phyloP scores from a whole-genome alignment of 257 asterid species.

The Paraleonurus japonicus region DNA sequence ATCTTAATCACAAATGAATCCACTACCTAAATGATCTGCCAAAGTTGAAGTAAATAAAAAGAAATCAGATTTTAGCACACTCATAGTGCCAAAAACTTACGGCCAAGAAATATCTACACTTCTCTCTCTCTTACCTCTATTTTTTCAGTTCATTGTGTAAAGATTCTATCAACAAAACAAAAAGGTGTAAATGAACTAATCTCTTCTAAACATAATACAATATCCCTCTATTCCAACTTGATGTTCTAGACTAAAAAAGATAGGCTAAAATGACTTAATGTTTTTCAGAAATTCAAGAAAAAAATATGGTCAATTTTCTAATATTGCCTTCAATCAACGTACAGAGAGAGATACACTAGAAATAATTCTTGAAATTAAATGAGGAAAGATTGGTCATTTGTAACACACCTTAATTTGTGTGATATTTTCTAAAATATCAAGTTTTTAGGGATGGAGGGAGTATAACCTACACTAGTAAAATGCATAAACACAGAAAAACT shows the following conservation, averaged over 20 bases:
- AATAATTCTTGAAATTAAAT: background rate
- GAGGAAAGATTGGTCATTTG: background rate
- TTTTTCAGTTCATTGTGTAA: background rate
- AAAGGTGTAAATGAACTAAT: background rate
- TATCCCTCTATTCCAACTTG: too few relatives aligned
- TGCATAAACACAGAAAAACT: background rate
- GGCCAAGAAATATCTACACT: background rate
- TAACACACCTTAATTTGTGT: background rate
- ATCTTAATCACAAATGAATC: background rate
- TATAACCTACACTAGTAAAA: background rate
- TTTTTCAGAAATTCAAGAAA: too few relatives aligned
- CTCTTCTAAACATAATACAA: background rate
- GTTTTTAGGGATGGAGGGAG: background rate
- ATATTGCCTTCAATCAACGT: background rate
- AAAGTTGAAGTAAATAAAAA: too few relatives aligned
- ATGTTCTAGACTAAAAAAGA: too few relatives aligned
- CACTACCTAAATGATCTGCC: background rate
- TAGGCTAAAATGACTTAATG: too few relatives aligned
- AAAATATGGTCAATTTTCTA: background rate
- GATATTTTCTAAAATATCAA: background rate
- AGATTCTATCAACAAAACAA: background rate
- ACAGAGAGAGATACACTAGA: background rate
- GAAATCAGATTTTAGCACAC: too few relatives aligned
- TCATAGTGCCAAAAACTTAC: background rate
- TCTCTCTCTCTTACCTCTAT: background rate